Evolutionary conservation across 2,329 filamentous ascomycete genomes (phyloP), one percentile per base, ranked within the genome.

Genomic region (Exophiala mesophila): DNA sequence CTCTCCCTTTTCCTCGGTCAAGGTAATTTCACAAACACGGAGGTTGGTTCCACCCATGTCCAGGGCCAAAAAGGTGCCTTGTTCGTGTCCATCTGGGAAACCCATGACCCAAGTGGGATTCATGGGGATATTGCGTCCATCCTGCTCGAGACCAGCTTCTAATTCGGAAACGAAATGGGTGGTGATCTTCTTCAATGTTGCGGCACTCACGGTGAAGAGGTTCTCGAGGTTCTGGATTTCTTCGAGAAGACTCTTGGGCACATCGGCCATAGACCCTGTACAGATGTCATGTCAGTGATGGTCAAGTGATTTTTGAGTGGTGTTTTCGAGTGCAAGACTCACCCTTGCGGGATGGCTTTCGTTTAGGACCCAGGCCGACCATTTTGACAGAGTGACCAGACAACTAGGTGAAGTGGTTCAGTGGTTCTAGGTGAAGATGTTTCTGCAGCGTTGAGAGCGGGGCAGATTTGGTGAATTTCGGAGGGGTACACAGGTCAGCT

Each of bases 31-130:
- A 66, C 90, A 96, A 53, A 97, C 89, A 63, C 90, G 85, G 50
- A 96, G 71, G 66, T 97, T 97, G 59, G 90, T 97, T 57, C 90
- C 90, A 44, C 90, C 90, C 85, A 97, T 94, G 62, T 97, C 90
- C 30, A 97, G 74, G 41, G 90, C 88, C 28, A 97, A 73, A 64
- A 82, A 95, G 10, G 83, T 92, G 48, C 90, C 90, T 6, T 81
- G 85, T 66, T 96, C 90, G 54, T 89, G 67, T 53, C 90, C 90
- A 61, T 83, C 84, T 16, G 90, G 90, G 64, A 88, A 88, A 34
- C 78, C 78, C 80, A 94, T 88, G 51, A 94, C 88, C 90, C 90
- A 96, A 42, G 89, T 94, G 45, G 90, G 85, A 69, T 96, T 96
- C 90, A 97, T 96, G 47, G 90, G 89, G 87, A 98, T 97, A 64